Evolutionary conservation across 2,329 filamentous ascomycete species (phyloP).

Genomic region (Knoxdaviesia proteae): DNA sequence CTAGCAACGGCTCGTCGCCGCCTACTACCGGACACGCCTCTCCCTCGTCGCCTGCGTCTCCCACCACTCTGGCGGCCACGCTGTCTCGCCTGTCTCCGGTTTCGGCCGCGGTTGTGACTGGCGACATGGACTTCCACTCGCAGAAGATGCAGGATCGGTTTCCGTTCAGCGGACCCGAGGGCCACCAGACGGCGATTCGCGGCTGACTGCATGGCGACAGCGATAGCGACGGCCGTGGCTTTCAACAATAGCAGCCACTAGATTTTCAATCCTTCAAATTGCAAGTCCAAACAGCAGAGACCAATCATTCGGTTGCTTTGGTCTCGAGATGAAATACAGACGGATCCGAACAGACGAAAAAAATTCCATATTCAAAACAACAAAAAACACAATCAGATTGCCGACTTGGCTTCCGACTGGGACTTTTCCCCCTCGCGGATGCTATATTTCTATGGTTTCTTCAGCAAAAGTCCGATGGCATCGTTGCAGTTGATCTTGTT

Average conservation of each 20-base stretch:
- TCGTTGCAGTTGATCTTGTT: too few species aligned
- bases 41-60: constrained; percentile 23
- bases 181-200: constrained; percentile 27
- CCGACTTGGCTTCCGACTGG: constrained; percentile 1
- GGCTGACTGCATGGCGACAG: constrained; percentile 9
- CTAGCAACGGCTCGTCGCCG: constrained; percentile 9
- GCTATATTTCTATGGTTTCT: too few species aligned
- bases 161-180: constrained; percentile 20
- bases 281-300: background rate
- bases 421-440: background rate
- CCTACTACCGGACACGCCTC: constrained; percentile 20
- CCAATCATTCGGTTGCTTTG: too few species aligned
- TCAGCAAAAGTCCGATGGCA: too few species aligned
- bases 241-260: too few species aligned
- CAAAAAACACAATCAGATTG: too few species aligned
- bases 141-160: constrained; percentile 20
- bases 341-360: too few species aligned
- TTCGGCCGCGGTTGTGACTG: constrained; percentile 7
- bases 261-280: background rate
- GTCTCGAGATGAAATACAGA: too few species aligned
- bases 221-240: too few species aligned
- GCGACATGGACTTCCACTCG: constrained; percentile 16
- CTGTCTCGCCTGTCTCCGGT: constrained; percentile 18
- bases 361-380: too few species aligned
- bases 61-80: constrained; percentile 10